A percentile compares a stretch with the other conserved stretches of the same genome.
phyloP scores from a whole-genome alignment of 192 early-diverging fungal species.

The Thamnidium elegans region DNA sequence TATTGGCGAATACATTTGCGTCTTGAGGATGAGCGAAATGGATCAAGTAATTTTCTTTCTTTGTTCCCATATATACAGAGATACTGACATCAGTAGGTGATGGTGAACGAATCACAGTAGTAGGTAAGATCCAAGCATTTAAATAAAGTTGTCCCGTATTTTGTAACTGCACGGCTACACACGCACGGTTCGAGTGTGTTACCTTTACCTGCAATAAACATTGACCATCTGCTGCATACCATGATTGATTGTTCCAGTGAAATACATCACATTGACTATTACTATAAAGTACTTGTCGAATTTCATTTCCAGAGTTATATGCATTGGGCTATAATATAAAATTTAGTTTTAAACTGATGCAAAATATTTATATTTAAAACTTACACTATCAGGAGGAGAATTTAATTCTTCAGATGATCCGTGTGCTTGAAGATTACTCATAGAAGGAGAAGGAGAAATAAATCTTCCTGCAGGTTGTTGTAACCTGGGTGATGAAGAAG shows the following conservation, averaged over 20 bases:
- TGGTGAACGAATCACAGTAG: constrained; percentile 41
- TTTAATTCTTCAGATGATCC: constrained; percentile 8
- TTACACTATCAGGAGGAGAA: constrained; percentile 18
- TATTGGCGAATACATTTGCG: constrained; percentile 35
- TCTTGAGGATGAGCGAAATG: constrained; percentile 36
- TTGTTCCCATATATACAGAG: constrained; percentile 47
- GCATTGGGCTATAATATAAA: constrained; percentile 6
- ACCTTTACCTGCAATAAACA: constrained; percentile 47
- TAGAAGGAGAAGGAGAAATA: constrained; percentile 17
- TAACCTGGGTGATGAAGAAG: background rate
- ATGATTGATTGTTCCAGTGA: constrained; percentile 49
- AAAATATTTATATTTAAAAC: background rate
- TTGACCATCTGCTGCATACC: constrained; percentile 48
- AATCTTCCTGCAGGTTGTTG: background rate
- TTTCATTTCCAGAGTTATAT: constrained; percentile 1
- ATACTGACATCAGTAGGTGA: constrained; percentile 47
- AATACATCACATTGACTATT: constrained; percentile 48
- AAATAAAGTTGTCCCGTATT: constrained; percentile 44
- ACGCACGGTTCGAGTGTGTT: constrained; percentile 37
- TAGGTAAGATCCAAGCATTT: constrained; percentile 55
- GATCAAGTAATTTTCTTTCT: constrained; percentile 49
- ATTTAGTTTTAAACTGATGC: background rate
- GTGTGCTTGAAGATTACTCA: background rate
- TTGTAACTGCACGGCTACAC: constrained; percentile 42
- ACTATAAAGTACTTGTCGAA: constrained; percentile 23